Percentiles rank a stretch among this genome's conserved stretches.
Evolutionary conservation across 257 asterid genomes (phyloP).

Genomic region (Solanum sitiens): DNA sequence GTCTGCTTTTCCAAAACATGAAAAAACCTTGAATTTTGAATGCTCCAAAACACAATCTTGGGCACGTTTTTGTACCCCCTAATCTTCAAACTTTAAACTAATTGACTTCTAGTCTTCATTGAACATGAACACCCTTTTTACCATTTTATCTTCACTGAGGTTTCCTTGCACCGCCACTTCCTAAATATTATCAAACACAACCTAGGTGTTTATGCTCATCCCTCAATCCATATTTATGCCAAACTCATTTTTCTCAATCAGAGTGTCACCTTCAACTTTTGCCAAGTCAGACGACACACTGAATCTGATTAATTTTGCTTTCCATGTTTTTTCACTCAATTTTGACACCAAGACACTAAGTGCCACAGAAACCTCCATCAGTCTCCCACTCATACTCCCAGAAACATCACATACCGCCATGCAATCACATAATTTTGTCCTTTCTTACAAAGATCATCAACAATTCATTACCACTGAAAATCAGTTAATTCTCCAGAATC

Average conservation of each 20-base stretch:
- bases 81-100: conserved; percentile 31
- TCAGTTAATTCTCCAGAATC: no score
- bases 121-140: conserved; percentile 1
- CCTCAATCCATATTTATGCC: conserved; percentile 12
- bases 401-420: no score
- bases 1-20: conserved; percentile 32
- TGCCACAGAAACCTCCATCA: conserved; percentile 1
- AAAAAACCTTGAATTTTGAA: conserved; percentile 30
- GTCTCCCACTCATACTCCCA: neutral
- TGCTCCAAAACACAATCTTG: conserved; percentile 56
- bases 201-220: neutral
- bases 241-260: conserved; percentile 17
- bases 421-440: no score
- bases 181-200: neutral
- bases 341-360: conserved; percentile 17
- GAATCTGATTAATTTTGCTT: conserved; percentile 23
- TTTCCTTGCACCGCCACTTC: conserved; percentile 5
- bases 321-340: conserved; percentile 49
- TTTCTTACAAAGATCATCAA: conserved; percentile 25
- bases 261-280: conserved; percentile 15
- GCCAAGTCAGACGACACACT: neutral
- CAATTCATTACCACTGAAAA: conserved; percentile 8
- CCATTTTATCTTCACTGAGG: neutral
- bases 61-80: conserved; percentile 37
- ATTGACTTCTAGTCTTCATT: conserved; percentile 21